phyloP scores from a whole-genome alignment of 768 basidiomycete genomes.

The Tephrocybe sp. region DNA sequence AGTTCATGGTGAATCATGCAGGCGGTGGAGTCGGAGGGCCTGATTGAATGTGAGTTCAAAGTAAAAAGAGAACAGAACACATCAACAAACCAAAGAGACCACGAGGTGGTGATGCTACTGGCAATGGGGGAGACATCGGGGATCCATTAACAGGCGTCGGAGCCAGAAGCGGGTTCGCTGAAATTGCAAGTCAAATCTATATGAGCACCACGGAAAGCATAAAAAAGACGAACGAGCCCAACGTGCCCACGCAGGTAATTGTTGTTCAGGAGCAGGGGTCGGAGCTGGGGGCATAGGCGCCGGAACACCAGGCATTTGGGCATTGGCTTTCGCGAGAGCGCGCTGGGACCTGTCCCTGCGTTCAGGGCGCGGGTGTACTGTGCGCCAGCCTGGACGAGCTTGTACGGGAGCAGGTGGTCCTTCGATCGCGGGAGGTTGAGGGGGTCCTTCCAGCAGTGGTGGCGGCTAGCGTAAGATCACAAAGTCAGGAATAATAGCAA shows the following conservation, averaged over 20 bases:
- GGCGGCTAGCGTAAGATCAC: background rate
- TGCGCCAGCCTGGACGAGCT: slow-evolving; percentile 76
- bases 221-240: slow-evolving; percentile 9
- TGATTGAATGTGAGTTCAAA: background rate
- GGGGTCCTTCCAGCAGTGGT: slow-evolving; percentile 31
- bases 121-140: slow-evolving; percentile 5
- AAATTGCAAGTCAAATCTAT: background rate
- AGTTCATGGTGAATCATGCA: too few species aligned
- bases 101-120: background rate
- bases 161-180: slow-evolving; percentile 14
- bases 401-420: slow-evolving; percentile 39
- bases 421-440: slow-evolving; percentile 16
- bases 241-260: slow-evolving; percentile 76
- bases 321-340: background rate
- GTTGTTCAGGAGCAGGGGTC: slow-evolving; percentile 39
- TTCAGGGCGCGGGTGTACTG: slow-evolving; percentile 61
- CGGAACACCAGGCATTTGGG: background rate
- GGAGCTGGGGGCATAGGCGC: slow-evolving; percentile 19
- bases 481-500: background rate
- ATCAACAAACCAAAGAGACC: slow-evolving; percentile 8
- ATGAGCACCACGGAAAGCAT: background rate
- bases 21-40: slow-evolving; percentile 7
- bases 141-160: slow-evolving; percentile 10
- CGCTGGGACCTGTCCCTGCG: slow-evolving; percentile 28
- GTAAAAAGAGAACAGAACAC: too few species aligned